Conservation (phyloP, 2,329 filamentous ascomycete genomes). For the Pyricularia sp. region DNA sequence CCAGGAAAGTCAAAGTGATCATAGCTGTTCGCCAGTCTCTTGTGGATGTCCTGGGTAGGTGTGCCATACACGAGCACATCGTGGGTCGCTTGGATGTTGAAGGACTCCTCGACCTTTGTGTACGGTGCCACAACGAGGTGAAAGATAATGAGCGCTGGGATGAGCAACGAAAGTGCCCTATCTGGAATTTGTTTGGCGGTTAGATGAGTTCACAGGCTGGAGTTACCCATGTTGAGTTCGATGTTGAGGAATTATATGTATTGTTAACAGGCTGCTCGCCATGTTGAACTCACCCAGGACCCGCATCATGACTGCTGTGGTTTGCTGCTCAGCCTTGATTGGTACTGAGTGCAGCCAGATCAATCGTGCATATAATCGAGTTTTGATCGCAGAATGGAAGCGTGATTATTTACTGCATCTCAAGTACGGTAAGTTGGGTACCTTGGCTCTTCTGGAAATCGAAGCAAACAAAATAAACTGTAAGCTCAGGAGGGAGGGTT, state of each 20-base stretch:
- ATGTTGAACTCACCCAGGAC: background rate
- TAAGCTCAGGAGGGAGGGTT: too few species aligned
- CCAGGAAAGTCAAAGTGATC: slow-evolving; percentile 90
- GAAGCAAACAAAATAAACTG: too few species aligned
- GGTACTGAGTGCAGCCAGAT: background rate
- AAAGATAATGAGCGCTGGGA: slow-evolving; percentile 54
- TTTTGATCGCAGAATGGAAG: background rate
- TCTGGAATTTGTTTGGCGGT: slow-evolving; percentile 24
- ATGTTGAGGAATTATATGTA: background rate
- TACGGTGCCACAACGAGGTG: slow-evolving; percentile 73
- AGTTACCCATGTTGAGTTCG: too few species aligned
- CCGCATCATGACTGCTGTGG: background rate
- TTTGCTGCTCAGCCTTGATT: background rate
- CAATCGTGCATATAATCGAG: background rate
- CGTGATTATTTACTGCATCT: background rate
- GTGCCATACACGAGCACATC: slow-evolving; percentile 79
- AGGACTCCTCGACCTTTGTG: slow-evolving; percentile 97
- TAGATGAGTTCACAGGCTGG: background rate
- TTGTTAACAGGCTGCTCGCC: background rate
- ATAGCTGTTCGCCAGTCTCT: slow-evolving; percentile 54
- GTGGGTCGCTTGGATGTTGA: slow-evolving; percentile 90
- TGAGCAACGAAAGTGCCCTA: slow-evolving; percentile 37
- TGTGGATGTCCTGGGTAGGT: slow-evolving; percentile 44
- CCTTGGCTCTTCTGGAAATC: too few species aligned
- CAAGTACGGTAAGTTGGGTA: too few species aligned